Evolutionary conservation across 345 rosid genomes (phyloP), one percentile per base, ranked within the genome.

Genomic region (Melastoma malabathricum): DNA sequence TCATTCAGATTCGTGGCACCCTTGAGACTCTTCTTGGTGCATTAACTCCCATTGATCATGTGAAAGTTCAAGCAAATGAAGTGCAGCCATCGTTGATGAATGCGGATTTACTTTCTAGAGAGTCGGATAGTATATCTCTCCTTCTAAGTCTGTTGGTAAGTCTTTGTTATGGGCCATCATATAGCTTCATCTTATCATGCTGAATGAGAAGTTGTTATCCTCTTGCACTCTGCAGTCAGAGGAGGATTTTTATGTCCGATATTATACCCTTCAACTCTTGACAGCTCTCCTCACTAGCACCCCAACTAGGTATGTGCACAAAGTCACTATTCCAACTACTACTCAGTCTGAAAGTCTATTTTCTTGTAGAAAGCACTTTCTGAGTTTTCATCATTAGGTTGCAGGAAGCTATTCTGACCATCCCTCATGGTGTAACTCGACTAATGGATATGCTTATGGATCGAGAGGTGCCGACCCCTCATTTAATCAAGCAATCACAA

Each of bases 381-480:
- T 69, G 67, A 72, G 74, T 68, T 73, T 22, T 57, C 71, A 61
- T 70, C 27, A 78, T 79, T 85, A 92, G 98, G 78, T 82, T 92
- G 69, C 96, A 92, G 87, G 98, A 92, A 77, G 95, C 95, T 61
- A 92, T 92, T 79, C 71, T 92, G 64, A 77, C 84, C 53, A 84
- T 82, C 70, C 98, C 98, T 56, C 96, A 93, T 44, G 98, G 98
- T 58, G 84, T 92, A 70, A 92, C 98, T 52, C 77, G 88, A 57
- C 88, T 92, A 19, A 87, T 92, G 98, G 98, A 92, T 70, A 87
- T 92, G 98, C 89, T 92, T 58, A 84, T 86, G 93, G 96, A 87
- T 69, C 89, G 96, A 58, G 98, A 92, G 98, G 98, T 92, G 70
- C 48, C 50, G 48, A 58, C 12, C 12, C 41, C 12, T 6, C 12